Base-by-base conservation (phyloP, 805 yeast species). In the Nakazawaea ishiwadae region DNA sequence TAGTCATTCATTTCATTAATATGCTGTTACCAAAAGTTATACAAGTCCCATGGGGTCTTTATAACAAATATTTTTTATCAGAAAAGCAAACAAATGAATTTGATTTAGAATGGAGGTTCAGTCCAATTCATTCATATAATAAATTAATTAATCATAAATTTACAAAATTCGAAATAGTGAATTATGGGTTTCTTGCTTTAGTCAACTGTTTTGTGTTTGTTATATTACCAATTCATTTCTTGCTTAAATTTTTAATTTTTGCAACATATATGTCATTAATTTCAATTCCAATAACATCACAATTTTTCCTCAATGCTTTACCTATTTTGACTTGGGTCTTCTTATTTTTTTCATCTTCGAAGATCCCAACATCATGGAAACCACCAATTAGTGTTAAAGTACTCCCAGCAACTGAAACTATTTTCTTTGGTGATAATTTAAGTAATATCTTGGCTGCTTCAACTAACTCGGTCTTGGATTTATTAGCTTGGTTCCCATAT, bases 401-500 rank as follows among this genome's bases (percentile, higher is more conserved):
- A 17, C 71, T 90, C 37, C 97, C 98, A 0, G 93, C 95, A 2
- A 70, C 89, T 65, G 98, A 90, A 60, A 87, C 96, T 31, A 84
- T 90, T 42, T 66, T 91, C 45, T 90, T 88, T 56, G 97, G 97
- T 39, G 96, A 90, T 54, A 85, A 91, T 62, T 69, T 91, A 53
- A 80, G 90, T 40, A 85, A 84, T 51, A 79, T 90, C 18, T 71
- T 89, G 53, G 93, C 96, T 1, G 76, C 90, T 5, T 69, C 79
- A 12, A 80, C 84, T 14, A 75, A 71, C 46, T 59, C 83, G 2
- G 51, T 78, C 5, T 65, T 86, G 42, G 98, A 90, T 57, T 68
- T 90, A n/a, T 52, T 87, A 37, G 96, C 97, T 4, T 90, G 96
- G 96, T 62, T 91, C 30, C 98, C 99, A 1, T 91, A 91, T 58